Evolutionary conservation across 345 rosid species (phyloP).

Genomic region (Brassica rapa): DNA sequence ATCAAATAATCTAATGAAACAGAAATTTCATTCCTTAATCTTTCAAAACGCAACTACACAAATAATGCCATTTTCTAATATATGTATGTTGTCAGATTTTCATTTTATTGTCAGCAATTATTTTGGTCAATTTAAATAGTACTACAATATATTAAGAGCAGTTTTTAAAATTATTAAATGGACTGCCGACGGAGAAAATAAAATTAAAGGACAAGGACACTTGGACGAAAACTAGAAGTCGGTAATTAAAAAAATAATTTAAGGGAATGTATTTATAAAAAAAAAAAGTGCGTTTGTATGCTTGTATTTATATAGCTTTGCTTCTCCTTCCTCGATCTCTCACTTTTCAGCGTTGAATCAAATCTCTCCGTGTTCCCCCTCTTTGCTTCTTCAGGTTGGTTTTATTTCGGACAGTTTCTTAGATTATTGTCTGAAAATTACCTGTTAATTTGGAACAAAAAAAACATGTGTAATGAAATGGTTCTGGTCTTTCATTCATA

Average conservation of each 20-base stretch:
- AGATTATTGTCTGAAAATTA: not conserved
- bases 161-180: not conserved
- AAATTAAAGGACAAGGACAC: not conserved
- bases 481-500: conserved; percentile 8
- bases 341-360: conserved; percentile 32
- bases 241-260: conserved; percentile 16
- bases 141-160: not conserved
- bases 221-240: not conserved
- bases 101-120: not conserved
- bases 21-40: not conserved
- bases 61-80: not conserved
- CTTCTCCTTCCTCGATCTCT: conserved; percentile 16
- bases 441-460: not conserved
- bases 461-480: not conserved
- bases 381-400: conserved; percentile 28
- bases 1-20: not conserved
- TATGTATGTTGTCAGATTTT: not conserved
- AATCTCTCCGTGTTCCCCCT: conserved; percentile 25
- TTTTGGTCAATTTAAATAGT: not conserved
- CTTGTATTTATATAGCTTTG: conserved; percentile 16
- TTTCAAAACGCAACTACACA: not conserved
- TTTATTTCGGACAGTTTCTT: not conserved
- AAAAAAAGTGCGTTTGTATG: not conserved
- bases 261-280: not conserved
- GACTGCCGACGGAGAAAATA: not conserved